A percentile compares a stretch with the other conserved stretches of the same genome.
phyloP scores from a whole-genome alignment of 2,329 filamentous ascomycete genomes.

The Magnaporthiopsis incrustans region DNA sequence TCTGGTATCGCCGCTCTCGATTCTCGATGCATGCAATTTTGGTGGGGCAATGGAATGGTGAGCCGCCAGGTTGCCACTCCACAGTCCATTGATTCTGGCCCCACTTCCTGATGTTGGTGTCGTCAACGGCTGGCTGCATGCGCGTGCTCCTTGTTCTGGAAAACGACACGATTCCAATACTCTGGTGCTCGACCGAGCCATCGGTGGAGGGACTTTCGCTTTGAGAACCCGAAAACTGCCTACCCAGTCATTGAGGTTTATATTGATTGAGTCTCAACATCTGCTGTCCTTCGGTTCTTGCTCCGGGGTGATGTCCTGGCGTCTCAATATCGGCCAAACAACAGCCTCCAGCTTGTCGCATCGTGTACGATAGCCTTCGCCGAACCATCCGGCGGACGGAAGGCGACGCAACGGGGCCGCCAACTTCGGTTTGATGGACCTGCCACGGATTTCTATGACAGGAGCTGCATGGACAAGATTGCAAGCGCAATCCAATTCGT shows the following conservation, averaged over 20 bases:
- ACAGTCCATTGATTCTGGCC: not conserved
- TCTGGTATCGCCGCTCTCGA: not conserved
- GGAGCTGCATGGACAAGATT: not conserved
- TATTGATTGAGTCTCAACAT: not conserved
- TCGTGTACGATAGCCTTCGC: no score
- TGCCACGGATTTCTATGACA: not conserved
- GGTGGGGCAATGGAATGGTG: not conserved
- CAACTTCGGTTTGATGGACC: no score
- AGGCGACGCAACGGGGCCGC: not conserved
- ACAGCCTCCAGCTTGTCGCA: no score
- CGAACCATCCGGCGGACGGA: not conserved
- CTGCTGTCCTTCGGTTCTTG: not conserved
- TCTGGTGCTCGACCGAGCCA: no score
- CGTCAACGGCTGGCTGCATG: not conserved
- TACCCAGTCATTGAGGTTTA: not conserved
- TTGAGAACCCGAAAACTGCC: not conserved
- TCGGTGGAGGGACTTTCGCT: no score
- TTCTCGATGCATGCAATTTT: not conserved
- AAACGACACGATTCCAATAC: no score
- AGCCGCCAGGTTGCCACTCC: not conserved
- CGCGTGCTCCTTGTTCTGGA: no score
- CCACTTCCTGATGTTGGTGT: not conserved
- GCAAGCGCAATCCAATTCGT: not conserved
- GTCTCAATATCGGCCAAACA: no score
- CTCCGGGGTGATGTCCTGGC: no score